Conservation (phyloP, 1,284 basidiomycete species). For the Microbotryum lychnidis-dioicae region DNA sequence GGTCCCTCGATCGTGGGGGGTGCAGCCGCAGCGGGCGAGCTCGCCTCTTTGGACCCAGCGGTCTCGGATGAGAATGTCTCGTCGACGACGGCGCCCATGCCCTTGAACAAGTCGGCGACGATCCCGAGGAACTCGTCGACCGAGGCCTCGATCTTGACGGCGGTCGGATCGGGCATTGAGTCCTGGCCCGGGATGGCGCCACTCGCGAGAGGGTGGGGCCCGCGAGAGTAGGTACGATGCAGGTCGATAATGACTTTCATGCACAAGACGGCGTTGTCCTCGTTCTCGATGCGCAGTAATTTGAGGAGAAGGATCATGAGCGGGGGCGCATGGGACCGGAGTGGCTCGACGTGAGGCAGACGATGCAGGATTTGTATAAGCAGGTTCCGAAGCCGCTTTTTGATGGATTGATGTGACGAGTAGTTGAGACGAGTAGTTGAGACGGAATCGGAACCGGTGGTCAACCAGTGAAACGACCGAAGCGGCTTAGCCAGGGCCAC, state of each 20-base stretch:
- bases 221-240: conserved; percentile 42
- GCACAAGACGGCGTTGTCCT: conserved; percentile 85
- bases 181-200: conserved; percentile 41
- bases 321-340: conserved; percentile 59
- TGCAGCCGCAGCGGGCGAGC: conserved; percentile 18
- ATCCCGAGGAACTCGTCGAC: conserved; percentile 73
- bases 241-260: conserved; percentile 88
- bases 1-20: conserved; percentile 27
- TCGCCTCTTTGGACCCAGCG: conserved; percentile 20
- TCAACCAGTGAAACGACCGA: neutral
- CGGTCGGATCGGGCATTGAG: conserved; percentile 23
- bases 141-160: conserved; percentile 55
- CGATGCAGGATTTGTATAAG: conserved; percentile 83
- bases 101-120: conserved; percentile 63
- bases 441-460: no score
- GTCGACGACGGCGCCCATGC: conserved; percentile 64
- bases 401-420: neutral
- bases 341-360: conserved; percentile 70
- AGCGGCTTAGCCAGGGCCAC: neutral
- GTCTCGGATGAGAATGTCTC: conserved; percentile 53
- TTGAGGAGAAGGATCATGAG: conserved; percentile 69
- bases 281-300: conserved; percentile 82
- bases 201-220: conserved; percentile 4
- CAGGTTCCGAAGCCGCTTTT: conserved; percentile 66
- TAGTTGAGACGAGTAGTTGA: neutral